Percentiles rank a stretch among this genome's conserved stretches.
Evolutionary conservation across 2,329 filamentous ascomycete species (phyloP).

Genomic region (Colletotrichum cereale): DNA sequence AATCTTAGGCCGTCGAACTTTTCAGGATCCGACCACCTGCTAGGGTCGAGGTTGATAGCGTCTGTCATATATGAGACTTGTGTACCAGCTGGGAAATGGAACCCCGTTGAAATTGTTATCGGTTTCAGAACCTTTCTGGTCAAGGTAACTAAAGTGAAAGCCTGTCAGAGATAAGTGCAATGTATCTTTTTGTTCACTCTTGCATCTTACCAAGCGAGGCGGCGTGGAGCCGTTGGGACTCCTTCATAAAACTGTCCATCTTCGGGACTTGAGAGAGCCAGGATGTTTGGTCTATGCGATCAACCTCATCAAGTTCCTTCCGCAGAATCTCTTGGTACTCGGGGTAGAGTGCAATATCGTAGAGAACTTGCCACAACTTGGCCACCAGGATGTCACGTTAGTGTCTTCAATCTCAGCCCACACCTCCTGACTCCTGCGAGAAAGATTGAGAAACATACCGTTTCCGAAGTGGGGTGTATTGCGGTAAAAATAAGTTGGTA

Average conservation of each 20-base stretch:
- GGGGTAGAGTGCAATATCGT: slow-evolving; percentile 23
- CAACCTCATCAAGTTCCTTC: slow-evolving; percentile 9
- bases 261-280: slow-evolving; percentile 17
- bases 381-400: background rate
- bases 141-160: slow-evolving; percentile 13
- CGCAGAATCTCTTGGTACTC: slow-evolving; percentile 13
- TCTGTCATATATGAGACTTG: slow-evolving; percentile 24
- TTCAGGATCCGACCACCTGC: slow-evolving; percentile 6
- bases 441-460: slow-evolving; percentile 3
- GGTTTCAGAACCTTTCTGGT: slow-evolving; percentile 19
- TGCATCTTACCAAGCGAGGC: slow-evolving; percentile 11
- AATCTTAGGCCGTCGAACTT: slow-evolving; percentile 14
- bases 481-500: slow-evolving; percentile 18
- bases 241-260: slow-evolving; percentile 32
- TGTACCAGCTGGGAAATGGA: slow-evolving; percentile 4
- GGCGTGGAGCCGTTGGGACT: slow-evolving; percentile 14
- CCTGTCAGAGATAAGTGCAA: background rate
- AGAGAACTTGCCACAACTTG: slow-evolving; percentile 23
- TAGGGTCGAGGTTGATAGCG: slow-evolving; percentile 21
- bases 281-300: background rate
- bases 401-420: background rate
- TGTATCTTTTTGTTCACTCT: background rate
- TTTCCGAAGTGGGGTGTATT: slow-evolving; percentile 21
- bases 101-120: background rate
- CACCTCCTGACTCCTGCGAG: background rate